Percentiles rank a stretch among this genome's conserved stretches.
Evolutionary conservation across 345 rosid species (phyloP).

Genomic region (Combretum micranthum): DNA sequence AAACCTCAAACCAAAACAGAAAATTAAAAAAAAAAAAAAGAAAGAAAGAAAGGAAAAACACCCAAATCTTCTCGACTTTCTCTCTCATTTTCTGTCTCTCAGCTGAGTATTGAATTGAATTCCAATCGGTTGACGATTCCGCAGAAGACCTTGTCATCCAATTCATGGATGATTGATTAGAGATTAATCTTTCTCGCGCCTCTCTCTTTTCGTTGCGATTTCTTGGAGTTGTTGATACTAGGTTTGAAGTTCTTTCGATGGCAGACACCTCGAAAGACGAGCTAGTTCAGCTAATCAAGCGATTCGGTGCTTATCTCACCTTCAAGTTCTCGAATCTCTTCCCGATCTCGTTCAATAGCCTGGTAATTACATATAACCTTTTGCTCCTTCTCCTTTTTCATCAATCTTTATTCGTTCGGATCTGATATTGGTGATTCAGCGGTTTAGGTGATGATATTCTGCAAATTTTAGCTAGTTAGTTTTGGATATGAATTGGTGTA

Average conservation of each 20-base stretch:
- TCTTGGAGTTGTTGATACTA: conserved; percentile 1
- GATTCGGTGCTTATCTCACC: conserved; percentile 77
- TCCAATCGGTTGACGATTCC: too few species aligned
- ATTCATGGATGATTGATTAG: too few species aligned
- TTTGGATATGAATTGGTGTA: too few species aligned
- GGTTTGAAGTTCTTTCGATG: conserved; percentile 22
- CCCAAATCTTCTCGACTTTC: background rate
- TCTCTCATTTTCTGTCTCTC: background rate
- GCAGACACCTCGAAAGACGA: conserved; percentile 70
- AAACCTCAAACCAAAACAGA: too few species aligned
- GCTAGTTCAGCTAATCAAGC: conserved; percentile 76
- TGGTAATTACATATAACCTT: conserved; percentile 33
- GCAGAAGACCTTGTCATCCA: too few species aligned
- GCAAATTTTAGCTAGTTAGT: too few species aligned
- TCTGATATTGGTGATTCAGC: background rate
- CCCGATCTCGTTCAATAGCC: conserved; percentile 50
- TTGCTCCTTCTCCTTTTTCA: conserved; percentile 7
- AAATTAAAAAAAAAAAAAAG: too few species aligned
- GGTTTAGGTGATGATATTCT: too few species aligned
- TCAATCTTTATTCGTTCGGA: background rate
- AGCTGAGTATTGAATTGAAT: too few species aligned
- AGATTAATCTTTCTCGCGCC: background rate
- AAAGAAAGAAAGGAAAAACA: too few species aligned
- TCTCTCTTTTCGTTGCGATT: background rate
- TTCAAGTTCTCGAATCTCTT: conserved; percentile 58